These are phyloP conservation scores for Vigna radiata DNA, from an alignment of 306 rosid species.

Conservation along the genomic window DNA sequence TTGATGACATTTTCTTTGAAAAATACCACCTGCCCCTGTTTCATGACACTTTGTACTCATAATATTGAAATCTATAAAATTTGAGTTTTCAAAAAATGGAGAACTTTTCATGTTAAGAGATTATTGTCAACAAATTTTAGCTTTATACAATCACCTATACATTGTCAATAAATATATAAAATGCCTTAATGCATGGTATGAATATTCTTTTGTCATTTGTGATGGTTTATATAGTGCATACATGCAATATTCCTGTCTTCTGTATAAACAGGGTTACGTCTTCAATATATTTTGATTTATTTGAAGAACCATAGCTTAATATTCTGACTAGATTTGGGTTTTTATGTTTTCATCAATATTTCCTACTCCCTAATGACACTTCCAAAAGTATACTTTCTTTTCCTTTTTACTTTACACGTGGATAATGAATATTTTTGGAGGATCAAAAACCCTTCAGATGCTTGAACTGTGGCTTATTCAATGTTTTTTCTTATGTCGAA, in stretches of 20 bases:
- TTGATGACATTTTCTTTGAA: slow-evolving; percentile 17
- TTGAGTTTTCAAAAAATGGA: slow-evolving; percentile 5
- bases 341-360: neutral
- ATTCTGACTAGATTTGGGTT: neutral
- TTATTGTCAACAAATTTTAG: neutral
- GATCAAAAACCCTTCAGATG: no score
- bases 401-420: no score
- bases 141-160: neutral
- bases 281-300: neutral
- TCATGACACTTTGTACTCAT: slow-evolving; percentile 33
- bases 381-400: neutral
- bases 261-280: neutral
- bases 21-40: slow-evolving; percentile 34
- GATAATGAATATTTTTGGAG: no score
- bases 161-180: neutral
- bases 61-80: slow-evolving; percentile 7
- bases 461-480: neutral
- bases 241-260: neutral
- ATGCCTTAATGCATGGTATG: neutral
- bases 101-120: slow-evolving; percentile 32
- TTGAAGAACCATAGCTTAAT: neutral
- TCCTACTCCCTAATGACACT: neutral
- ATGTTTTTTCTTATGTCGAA: slow-evolving; percentile 55
- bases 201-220: neutral
- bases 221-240: neutral